Conservation (phyloP, 768 basidiomycete species). For the Leccinellum luteum region DNA sequence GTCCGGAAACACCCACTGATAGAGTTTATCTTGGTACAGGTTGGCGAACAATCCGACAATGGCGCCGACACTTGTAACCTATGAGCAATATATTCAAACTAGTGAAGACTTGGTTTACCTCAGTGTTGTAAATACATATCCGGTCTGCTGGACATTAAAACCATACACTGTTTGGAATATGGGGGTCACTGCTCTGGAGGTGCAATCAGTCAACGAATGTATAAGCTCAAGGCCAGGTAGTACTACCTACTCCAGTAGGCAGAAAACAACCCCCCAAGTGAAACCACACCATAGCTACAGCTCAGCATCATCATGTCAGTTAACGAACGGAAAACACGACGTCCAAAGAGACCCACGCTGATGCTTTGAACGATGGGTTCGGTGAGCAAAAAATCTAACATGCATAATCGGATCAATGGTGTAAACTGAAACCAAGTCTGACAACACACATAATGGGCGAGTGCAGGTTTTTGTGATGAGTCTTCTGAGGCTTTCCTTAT, state of each 20-base stretch:
- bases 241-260: conserved; percentile 57
- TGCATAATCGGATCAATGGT: neutral
- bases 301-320: neutral
- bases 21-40: conserved; percentile 48
- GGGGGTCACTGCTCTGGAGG: conserved; percentile 47
- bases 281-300: conserved; percentile 63
- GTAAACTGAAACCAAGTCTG: neutral
- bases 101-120: conserved; percentile 35
- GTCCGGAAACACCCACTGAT: conserved; percentile 34
- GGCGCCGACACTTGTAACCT: conserved; percentile 46
- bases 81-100: neutral
- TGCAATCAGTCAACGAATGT: neutral
- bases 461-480: conserved; percentile 69
- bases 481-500: conserved; percentile 48
- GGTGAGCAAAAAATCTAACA: conserved; percentile 22
- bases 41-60: conserved; percentile 43
- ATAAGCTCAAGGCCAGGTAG: neutral
- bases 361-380: conserved; percentile 76
- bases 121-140: conserved; percentile 54
- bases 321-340: neutral
- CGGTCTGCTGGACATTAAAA: conserved; percentile 57
- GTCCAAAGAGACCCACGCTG: conserved; percentile 43
- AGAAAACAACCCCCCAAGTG: conserved; percentile 72
- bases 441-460: conserved; percentile 61
- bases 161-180: conserved; percentile 55